Base-by-base conservation (phyloP, 1,139 yeast species). In the Yamadazyma aaseri region DNA sequence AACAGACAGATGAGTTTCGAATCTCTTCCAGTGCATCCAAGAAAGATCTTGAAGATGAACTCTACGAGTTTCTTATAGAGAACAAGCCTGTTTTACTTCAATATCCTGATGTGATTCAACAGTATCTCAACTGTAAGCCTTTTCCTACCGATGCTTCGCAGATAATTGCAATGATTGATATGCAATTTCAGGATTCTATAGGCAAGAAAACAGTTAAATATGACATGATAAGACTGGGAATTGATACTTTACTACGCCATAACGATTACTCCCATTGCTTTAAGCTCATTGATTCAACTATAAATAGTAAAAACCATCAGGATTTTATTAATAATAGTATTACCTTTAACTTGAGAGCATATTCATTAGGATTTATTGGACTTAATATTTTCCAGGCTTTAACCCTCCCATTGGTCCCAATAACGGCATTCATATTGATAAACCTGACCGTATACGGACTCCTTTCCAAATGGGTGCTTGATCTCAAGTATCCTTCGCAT, bases 251-350 rank as follows among this genome's bases (percentile, higher is more conserved):
- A 6, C 47, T 68, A 4, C 45, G 44, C 3, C 42, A 50, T n/a
- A 59, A 59, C 30, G 73, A 68, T 42, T 68, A 66, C 44, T 46
- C 49, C 29, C 58, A 56, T 29, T 50, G 63, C 24, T 59, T 66
- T 40, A 51, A 53, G 31, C 42, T 68, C 15, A 40, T 68, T 3
- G 69, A 66, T 28, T 24, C 28, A 11, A 61, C 65, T 0, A 36
- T 50, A 7, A 38, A 44, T 13, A 12, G 17, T 14, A 7, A 6
- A 6, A 5, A 5, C 9, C 17, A 25, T n/a, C 6, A 25, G 17
- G 10, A 13, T 6, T 25, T 12, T n/a, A 12, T 25, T 6, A 13
- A 25, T 6, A 14, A 25, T 7, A 25, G 7, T n/a, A 12, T 25
- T 7, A 12, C 5, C 9, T 10, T 11, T 9, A 22, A 22, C 13